phyloP scores from a whole-genome alignment of 192 early-diverging fungal genomes.

The Radiomyces spectabilis region DNA sequence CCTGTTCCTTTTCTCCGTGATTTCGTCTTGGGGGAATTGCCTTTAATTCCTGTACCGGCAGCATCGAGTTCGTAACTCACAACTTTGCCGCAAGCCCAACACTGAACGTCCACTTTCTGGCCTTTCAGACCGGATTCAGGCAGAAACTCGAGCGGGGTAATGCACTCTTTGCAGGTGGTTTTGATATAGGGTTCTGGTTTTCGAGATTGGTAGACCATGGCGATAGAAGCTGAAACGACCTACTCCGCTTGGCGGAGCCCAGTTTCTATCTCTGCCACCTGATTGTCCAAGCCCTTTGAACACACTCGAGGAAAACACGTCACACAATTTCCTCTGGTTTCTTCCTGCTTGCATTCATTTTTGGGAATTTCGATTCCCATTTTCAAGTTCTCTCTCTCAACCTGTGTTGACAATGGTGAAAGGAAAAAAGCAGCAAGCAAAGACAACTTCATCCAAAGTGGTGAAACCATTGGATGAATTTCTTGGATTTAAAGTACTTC shows the following conservation, averaged over 20 bases:
- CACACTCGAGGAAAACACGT: too few species aligned
- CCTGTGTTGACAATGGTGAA: too few species aligned
- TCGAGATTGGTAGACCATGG: constrained; percentile 28
- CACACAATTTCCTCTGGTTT: too few species aligned
- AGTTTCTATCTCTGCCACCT: too few species aligned
- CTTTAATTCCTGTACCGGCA: constrained; percentile 25
- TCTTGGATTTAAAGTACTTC: constrained; percentile 45
- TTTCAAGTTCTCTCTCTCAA: too few species aligned
- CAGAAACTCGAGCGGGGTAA: constrained; percentile 42
- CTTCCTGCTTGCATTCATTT: too few species aligned
- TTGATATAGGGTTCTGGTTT: constrained; percentile 45
- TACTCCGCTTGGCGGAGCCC: too few species aligned
- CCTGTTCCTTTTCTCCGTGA: constrained; percentile 19
- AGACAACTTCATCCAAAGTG: too few species aligned
- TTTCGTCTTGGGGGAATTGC: constrained; percentile 3
- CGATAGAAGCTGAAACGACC: too few species aligned
- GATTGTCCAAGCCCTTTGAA: too few species aligned
- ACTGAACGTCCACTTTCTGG: constrained; percentile 39
- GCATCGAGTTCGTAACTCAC: constrained; percentile 32
- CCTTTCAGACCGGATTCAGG: constrained; percentile 20
- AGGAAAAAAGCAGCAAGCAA: too few species aligned
- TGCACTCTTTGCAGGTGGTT: constrained; percentile 41
- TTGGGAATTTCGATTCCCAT: too few species aligned
- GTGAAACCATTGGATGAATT: constrained; percentile 34
- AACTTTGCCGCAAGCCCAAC: constrained; percentile 44